Evolutionary conservation across 805 yeast genomes (phyloP), one percentile per base, ranked within the genome.

Genomic region (Metschnikowia borealis): DNA sequence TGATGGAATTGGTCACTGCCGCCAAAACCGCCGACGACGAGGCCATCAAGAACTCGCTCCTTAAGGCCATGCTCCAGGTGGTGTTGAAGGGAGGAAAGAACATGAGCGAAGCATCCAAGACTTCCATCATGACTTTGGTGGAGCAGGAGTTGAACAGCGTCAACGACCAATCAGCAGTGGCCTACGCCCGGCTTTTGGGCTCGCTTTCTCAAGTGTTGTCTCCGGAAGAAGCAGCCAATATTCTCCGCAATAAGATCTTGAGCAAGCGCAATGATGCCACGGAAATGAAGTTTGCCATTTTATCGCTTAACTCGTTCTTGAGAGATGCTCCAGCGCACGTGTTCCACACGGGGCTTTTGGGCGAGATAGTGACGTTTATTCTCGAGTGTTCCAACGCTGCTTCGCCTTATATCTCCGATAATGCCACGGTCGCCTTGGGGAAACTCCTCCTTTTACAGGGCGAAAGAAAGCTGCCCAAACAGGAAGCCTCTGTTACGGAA

Each of bases 41-140:
- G 41, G 92, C 89, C 48, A 90, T 90, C 23, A 87, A 87, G 59
- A 81, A 88, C 10, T 88, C 97, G 0, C 87, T 91, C 86, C 74
- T 90, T 60, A 82, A 82, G 60, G 97, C 96, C 0, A 72, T 92
- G 60, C 73, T 86, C 47, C 96, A 88, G 63, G 94, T 92, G 48
- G 87, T 89, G 31, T 69, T 77, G 35, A 84, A 82, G 60, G 91
- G 92, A 14, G 97, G 97, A 40, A 67, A 73, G 38, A 85, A 85
- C 62, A 76, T 92, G 78, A 83, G 82, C 60, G 94, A 87, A 58
- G 69, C 80, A 2, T 85, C 96, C 5, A 86, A 88, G 65, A 69
- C 73, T 14, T 73, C 82, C 38, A 82, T 91, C 40, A 75, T 89
- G 71, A 73, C 82, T 8, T 74, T 91, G 49, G 86, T 90, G 44